Base-by-base conservation (phyloP, 306 rosid genomes). In the Trichosanthes truncata region DNA sequence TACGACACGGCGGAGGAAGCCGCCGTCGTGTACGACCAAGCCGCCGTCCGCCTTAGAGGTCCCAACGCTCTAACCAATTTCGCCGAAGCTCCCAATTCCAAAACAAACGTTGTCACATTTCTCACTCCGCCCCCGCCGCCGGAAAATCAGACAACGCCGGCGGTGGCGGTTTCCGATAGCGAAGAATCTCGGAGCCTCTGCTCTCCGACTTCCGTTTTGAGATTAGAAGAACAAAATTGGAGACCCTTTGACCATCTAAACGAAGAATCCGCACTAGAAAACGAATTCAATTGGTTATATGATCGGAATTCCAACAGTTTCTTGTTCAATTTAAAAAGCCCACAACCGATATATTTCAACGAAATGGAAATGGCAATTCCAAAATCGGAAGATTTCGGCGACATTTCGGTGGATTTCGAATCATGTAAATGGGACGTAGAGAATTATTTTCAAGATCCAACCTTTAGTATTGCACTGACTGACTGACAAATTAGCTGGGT, bases 371-470 rank as follows among this genome's bases (percentile, higher is more conserved):
- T 9, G 82, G 83, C 7, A 80, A 80, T 2, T 14, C 1, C 41
- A 10, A 59, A 4, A 75, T 41, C 77, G 1, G 87, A 81, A 3
- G 83, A 69, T 62, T 41, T 56, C 10, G 68, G 82, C 9, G 92
- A 86, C 80, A 36, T 88, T 20, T 77, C 85, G 12, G 86, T 74
- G 4, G 90, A 91, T 87, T 84, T 93, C 79, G 85, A 83, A 11
- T 88, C 93, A 2, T 92, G 89, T 86, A 89, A 86, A 77, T 92
- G 97, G 97, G 90, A 91, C 49, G 88, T 91, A 3, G 97, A 94
- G 65, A 59, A 76, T 80, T 91, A 84, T 82, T 92, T 92, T 40
- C 79, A 75, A 82, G 88, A 78, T 67, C 83, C 84, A 40, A 38
- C 21, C 25, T 45, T 74, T 74, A 48, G 78, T 74, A 74, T 74